Evolutionary conservation across 495 filamentous ascomycete genomes (phyloP).

Genomic region (Podospora bellae-mahoneyi): DNA sequence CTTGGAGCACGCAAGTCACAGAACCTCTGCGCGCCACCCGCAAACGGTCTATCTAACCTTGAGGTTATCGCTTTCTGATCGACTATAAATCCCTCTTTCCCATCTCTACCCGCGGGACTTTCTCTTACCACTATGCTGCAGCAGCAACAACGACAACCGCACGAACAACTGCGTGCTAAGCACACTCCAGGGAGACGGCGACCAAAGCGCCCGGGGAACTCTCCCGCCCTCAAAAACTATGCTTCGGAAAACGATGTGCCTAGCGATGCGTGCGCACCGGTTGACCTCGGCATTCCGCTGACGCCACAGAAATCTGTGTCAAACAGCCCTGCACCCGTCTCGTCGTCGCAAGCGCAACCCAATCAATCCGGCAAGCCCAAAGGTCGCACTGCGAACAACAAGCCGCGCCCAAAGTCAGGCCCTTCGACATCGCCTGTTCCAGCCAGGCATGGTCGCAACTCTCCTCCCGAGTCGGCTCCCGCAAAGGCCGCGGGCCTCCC

Average conservation of each 20-base stretch:
- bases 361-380: constrained; percentile 25
- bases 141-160: constrained; percentile 7
- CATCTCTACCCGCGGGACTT: neutral
- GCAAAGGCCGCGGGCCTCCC: constrained; percentile 40
- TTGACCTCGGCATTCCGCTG: constrained; percentile 31
- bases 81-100: constrained; percentile 1
- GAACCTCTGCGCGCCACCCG: neutral
- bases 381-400: constrained; percentile 33
- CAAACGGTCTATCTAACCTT: neutral
- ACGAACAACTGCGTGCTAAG: constrained; percentile 28
- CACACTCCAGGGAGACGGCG: constrained; percentile 43
- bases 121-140: constrained; percentile 16
- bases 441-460: constrained; percentile 36
- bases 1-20: neutral
- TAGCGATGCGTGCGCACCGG: constrained; percentile 19
- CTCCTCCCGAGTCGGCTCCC: constrained; percentile 36
- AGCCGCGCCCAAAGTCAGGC: constrained; percentile 30
- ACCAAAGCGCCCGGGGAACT: constrained; percentile 34
- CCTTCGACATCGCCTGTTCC: constrained; percentile 35
- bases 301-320: constrained; percentile 38
- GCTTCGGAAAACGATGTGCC: constrained; percentile 50
- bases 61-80: neutral
- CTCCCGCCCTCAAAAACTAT: constrained; percentile 41
- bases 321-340: constrained; percentile 24
- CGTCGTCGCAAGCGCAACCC: constrained; percentile 21